Percentiles rank a stretch among this genome's conserved stretches.
Evolutionary conservation across 225 moss, liverwort and hornwort genomes (phyloP).

Genomic region (Bryum argenteum): DNA sequence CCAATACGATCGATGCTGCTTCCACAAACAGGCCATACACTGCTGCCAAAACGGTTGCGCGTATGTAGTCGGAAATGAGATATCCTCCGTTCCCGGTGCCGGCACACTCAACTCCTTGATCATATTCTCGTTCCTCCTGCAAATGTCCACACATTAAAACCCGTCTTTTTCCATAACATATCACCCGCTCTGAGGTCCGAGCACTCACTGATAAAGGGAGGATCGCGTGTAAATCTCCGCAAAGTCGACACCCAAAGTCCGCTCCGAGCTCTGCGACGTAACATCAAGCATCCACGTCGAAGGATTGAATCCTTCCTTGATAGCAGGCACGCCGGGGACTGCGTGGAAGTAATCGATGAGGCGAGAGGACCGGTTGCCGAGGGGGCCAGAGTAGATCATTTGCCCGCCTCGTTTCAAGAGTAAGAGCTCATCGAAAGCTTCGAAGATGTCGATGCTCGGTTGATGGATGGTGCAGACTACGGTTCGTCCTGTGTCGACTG

Average conservation of each 20-base stretch:
- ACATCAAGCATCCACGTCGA: constrained; percentile 69
- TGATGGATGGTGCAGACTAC: constrained; percentile 88
- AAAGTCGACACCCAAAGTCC: constrained; percentile 59
- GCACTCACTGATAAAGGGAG: constrained; percentile 65
- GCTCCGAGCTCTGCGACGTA: constrained; percentile 64
- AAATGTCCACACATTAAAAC: not conserved
- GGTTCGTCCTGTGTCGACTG: constrained; percentile 63
- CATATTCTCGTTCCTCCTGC: constrained; percentile 61
- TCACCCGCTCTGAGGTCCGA: no score
- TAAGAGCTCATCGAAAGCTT: constrained; percentile 60
- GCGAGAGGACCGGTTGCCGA: constrained; percentile 49
- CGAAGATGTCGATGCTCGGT: constrained; percentile 60
- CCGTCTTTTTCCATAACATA: not conserved
- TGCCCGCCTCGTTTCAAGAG: constrained; percentile 79
- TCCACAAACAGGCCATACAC: constrained; percentile 82
- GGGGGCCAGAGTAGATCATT: constrained; percentile 63
- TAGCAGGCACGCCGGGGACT: constrained; percentile 47
- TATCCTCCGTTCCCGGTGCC: constrained; percentile 50
- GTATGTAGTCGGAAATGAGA: constrained; percentile 62
- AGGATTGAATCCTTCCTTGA: constrained; percentile 58
- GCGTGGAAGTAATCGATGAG: constrained; percentile 69
- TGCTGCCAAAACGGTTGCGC: constrained; percentile 66
- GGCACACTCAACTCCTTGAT: constrained; percentile 69
- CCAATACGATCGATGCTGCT: constrained; percentile 88
- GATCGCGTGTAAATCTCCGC: constrained; percentile 51